Evolutionary conservation across 345 rosid species (phyloP).

Genomic region (Brassica cretica): DNA sequence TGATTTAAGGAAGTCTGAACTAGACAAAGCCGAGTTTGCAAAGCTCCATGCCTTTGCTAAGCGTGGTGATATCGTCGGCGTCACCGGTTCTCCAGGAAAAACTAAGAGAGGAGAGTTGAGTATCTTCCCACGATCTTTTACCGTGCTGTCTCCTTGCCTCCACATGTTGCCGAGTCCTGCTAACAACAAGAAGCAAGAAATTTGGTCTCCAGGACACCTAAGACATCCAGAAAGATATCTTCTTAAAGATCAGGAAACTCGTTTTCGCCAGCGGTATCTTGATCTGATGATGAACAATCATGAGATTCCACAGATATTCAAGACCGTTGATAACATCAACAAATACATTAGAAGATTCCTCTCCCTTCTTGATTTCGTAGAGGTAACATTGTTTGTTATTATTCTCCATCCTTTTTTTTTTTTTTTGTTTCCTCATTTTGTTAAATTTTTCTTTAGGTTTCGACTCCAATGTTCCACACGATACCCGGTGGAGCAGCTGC

Average conservation of each 20-base stretch:
- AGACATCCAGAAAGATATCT: slow-evolving; percentile 72
- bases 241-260: slow-evolving; percentile 84
- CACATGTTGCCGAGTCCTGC: slow-evolving; percentile 71
- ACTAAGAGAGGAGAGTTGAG: slow-evolving; percentile 78
- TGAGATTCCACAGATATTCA: slow-evolving; percentile 62
- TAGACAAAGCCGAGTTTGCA: slow-evolving; percentile 62
- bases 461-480: slow-evolving; percentile 89
- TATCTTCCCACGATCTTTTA: slow-evolving; percentile 62
- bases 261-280: slow-evolving; percentile 83
- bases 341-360: slow-evolving; percentile 61
- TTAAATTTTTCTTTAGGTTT: slow-evolving; percentile 46
- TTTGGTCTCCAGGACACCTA: slow-evolving; percentile 65
- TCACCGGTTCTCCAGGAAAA: slow-evolving; percentile 91
- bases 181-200: slow-evolving; percentile 50
- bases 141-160: slow-evolving; percentile 72
- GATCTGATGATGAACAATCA: slow-evolving; percentile 68
- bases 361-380: slow-evolving; percentile 63
- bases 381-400: slow-evolving; percentile 43
- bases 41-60: slow-evolving; percentile 61
- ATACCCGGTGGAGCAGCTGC: slow-evolving; percentile 95
- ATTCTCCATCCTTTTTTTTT: background rate
- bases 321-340: slow-evolving; percentile 57
- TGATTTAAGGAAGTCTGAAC: slow-evolving; percentile 73
- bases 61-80: slow-evolving; percentile 89
- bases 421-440: background rate